Percentiles rank a stretch among this genome's conserved stretches.
Evolutionary conservation across 208 protist genomes (phyloP).

Genomic region (Crithidia fasciculata): DNA sequence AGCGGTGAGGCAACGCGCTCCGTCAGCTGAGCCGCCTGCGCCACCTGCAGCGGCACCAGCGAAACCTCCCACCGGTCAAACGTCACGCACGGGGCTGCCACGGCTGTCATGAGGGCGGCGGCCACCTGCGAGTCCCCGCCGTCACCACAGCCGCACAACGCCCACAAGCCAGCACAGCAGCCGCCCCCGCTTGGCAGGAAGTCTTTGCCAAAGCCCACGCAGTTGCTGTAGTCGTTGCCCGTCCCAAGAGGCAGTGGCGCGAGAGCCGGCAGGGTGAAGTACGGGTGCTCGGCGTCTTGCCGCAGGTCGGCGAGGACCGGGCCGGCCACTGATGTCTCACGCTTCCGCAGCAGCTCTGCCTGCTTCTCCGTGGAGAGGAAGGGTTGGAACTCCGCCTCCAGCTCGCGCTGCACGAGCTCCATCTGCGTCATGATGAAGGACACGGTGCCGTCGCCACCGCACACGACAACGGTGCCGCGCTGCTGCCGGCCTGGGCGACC

Average conservation of each 20-base stretch:
- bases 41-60: slow-evolving; percentile 63
- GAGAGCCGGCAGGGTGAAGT: slow-evolving; percentile 72
- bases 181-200: slow-evolving; percentile 34
- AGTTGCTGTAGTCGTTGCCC: slow-evolving; percentile 87
- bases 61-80: slow-evolving; percentile 82
- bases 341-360: background rate
- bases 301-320: background rate
- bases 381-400: slow-evolving; percentile 37
- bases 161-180: slow-evolving; percentile 14
- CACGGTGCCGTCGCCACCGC: slow-evolving; percentile 87
- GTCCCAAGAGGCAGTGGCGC: slow-evolving; percentile 81
- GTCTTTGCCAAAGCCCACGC: slow-evolving; percentile 72
- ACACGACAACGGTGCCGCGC: slow-evolving; percentile 80
- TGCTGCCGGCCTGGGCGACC: slow-evolving; percentile 16
- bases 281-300: slow-evolving; percentile 1
- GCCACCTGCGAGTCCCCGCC: slow-evolving; percentile 43
- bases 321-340: background rate
- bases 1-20: slow-evolving; percentile 1
- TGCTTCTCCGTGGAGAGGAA: slow-evolving; percentile 10
- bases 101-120: slow-evolving; percentile 38
- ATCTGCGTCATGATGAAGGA: slow-evolving; percentile 82
- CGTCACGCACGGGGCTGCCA: slow-evolving; percentile 51
- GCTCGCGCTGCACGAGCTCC: slow-evolving; percentile 53
- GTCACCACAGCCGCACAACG: slow-evolving; percentile 18
- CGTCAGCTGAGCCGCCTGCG: slow-evolving; percentile 30